Evolutionary conservation across 768 basidiomycete species (phyloP), one percentile per base, ranked within the genome.

Genomic region (Dentipellis fragilis): DNA sequence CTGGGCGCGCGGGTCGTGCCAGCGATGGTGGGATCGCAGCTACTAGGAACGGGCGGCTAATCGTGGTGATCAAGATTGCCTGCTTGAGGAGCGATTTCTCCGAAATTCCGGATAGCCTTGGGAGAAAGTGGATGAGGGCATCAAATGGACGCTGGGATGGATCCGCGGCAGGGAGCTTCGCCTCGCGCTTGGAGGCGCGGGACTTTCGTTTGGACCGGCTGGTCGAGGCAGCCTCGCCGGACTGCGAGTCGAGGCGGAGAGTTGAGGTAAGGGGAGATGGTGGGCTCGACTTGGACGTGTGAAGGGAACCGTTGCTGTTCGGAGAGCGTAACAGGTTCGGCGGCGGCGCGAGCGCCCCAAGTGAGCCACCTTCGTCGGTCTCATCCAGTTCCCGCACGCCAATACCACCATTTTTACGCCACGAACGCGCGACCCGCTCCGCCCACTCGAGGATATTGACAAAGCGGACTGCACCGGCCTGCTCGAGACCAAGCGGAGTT

Each of bases 371-470:
- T 14, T 63, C 59, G 35, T 65, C 63, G 48, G 59, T 59, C 36
- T 62, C 57, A 10, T 68, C 60, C 10, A 66, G 47, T 17, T 64
- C 65, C 37, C 62, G 59, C 6, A 66, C 55, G 16, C 68, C 69
- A 21, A 57, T 59, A n/a, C 65, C 64, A 39, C 68, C 66, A 22
- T 63, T 51, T 40, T 64, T 65, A 3, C 72, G 64, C 73, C 73
- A 75, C 10, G 65, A 22, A n/a, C 69, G 65, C 4, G 67, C 67
- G 7, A 73, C 63, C 4, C 69, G 71, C 56, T 73, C 71, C 0
- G 72, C 73, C 69, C 72, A 73, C n/a, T 71, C 71, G 10, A 75
- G 61, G 1, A 69, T 62, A 42, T 66, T 65, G 9, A 69, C 70
- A 48, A 74, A 64, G 21, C 70, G 71, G 8, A 70, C 57, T 3